Evolutionary conservation across 257 asterid genomes (phyloP).

Genomic region (Leonotis leonurus): DNA sequence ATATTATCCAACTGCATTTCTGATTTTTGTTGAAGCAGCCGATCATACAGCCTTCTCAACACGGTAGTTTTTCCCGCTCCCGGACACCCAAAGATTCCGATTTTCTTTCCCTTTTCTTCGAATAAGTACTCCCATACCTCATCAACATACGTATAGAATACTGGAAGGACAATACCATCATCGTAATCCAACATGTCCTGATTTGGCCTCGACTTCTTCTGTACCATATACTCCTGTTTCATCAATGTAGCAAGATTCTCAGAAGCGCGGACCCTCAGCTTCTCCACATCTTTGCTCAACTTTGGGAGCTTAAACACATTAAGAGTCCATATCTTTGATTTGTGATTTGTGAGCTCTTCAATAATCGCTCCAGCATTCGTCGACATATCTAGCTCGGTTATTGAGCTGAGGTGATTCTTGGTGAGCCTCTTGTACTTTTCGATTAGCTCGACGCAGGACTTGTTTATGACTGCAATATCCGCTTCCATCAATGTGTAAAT

Average conservation of each 20-base stretch:
- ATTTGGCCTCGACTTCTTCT: background rate
- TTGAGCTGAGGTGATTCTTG: background rate
- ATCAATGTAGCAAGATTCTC: background rate
- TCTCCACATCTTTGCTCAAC: background rate
- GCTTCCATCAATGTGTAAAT: background rate
- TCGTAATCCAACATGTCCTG: background rate
- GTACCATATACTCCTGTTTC: background rate
- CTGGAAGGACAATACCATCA: background rate
- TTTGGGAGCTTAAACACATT: background rate
- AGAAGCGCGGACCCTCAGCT: background rate
- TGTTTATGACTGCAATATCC: background rate
- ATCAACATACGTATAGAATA: background rate
- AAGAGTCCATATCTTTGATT: background rate
- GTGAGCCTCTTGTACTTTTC: background rate
- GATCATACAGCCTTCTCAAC: background rate
- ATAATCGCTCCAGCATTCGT: background rate
- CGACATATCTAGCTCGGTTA: background rate
- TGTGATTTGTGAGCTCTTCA: background rate
- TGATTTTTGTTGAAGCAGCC: background rate
- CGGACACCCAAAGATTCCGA: background rate
- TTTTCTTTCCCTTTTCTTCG: background rate
- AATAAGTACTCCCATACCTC: background rate
- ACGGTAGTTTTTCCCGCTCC: constrained; percentile 11
- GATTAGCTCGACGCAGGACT: background rate
- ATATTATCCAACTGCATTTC: background rate